Conservation (phyloP, 495 filamentous ascomycete species). For the Penicillium paradoxum region DNA sequence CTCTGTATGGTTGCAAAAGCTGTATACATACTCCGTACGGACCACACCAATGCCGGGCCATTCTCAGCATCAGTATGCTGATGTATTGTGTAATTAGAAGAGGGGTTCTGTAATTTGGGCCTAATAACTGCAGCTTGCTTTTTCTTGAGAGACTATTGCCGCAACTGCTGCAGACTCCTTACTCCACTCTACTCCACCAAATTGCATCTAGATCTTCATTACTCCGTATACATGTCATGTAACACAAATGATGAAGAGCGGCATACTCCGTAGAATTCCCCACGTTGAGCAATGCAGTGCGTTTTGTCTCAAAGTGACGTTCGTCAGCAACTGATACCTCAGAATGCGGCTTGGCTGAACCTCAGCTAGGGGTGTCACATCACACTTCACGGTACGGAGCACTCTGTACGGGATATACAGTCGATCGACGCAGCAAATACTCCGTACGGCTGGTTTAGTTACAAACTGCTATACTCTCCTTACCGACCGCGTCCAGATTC, state of each 20-base stretch:
- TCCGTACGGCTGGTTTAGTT: not conserved
- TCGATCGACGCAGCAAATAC: not conserved
- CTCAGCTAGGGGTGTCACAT: not conserved
- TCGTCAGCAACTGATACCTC: not conserved
- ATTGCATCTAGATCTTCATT: not conserved
- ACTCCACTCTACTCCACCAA: not conserved
- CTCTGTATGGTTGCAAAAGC: too few species aligned
- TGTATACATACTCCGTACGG: too few species aligned
- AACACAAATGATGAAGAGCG: not conserved
- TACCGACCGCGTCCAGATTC: not conserved
- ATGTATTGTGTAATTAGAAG: too few species aligned
- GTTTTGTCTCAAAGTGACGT: not conserved
- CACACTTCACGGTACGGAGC: not conserved
- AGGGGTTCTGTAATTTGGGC: not conserved
- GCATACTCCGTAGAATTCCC: not conserved
- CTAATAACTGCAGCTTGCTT: not conserved
- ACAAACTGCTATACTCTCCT: not conserved
- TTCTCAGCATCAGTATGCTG: too few species aligned
- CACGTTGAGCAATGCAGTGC: not conserved
- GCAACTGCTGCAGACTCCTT: not conserved
- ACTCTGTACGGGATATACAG: too few species aligned
- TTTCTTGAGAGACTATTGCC: not conserved
- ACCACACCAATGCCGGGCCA: too few species aligned
- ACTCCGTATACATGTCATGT: not conserved
- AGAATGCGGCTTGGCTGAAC: not conserved